Evolutionary conservation across 768 basidiomycete species (phyloP), one percentile per base, ranked within the genome.

Genomic region (Stropharia rugosoannulata): DNA sequence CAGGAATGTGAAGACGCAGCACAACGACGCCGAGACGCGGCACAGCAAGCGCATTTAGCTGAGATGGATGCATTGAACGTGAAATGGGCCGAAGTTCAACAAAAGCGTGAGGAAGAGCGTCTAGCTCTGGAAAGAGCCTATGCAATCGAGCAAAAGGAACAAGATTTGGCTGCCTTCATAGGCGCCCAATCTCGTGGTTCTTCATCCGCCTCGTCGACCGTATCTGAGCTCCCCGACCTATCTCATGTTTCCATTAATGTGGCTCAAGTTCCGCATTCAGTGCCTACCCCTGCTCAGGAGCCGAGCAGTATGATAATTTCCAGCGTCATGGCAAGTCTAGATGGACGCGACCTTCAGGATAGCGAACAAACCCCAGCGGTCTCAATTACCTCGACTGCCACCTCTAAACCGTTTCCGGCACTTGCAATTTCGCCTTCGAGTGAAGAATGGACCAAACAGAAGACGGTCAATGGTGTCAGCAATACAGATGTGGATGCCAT

Each of bases 401-500:
- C 7, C 7, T 48, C 49, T 32, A 52, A 44, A 18, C 51, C 51
- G 12, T 52, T 52, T 39, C 57, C 55, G 15, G 41, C 22, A 29
- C 43, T 60, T 13, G 8, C 52, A 32, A 57, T 53, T 9, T 80
- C 80, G 0, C 59, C 68, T 11, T 72, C 81, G 1, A 66, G 77
- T 64, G 58, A 64, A 0, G 78, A 81, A 49, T 89, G 88, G 87
- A 67, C 79, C 54, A 68, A 79, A 9, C 80, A 82, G 65, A 89
- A 89, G 66, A 66, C 66, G 3, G 52, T 81, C 0, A 78, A 83
- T 18, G 85, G 86, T 3, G 80, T 68, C 1, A 67, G 62, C 19
- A 85, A 84, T 54, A 63, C 66, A 5, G 70, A 79, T n/a, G 80
- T 90, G 19, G 87, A 89, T 59, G 71, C 74, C 2, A 78, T 87